These are phyloP conservation scores for Candida pseudofarinosa DNA, from an alignment of 805 yeast species.

Conservation along the genomic window DNA sequence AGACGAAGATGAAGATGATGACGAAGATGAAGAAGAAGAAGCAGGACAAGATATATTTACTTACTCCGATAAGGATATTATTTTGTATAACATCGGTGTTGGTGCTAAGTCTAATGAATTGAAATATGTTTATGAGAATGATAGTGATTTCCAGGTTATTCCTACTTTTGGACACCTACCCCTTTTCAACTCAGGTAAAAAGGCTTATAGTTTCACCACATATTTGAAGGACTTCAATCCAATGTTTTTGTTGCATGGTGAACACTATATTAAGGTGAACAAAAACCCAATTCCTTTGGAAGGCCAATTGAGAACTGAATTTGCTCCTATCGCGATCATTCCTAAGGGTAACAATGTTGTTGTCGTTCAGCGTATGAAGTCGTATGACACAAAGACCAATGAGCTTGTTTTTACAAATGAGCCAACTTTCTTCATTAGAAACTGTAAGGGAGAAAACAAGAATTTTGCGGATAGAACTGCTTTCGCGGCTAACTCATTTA, in stretches of 20 bases:
- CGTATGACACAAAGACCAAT: slow-evolving; percentile 65
- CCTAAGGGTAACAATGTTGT: slow-evolving; percentile 87
- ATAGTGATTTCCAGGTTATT: slow-evolving; percentile 72
- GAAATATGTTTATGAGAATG: slow-evolving; percentile 74
- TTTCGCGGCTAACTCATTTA: slow-evolving; percentile 62
- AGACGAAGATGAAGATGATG: slow-evolving; percentile 38
- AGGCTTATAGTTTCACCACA: slow-evolving; percentile 53
- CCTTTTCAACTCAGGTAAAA: slow-evolving; percentile 60
- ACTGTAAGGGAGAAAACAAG: slow-evolving; percentile 55
- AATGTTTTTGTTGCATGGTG: slow-evolving; percentile 88
- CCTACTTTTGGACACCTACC: slow-evolving; percentile 93
- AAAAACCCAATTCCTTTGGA: slow-evolving; percentile 76
- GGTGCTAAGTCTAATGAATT: slow-evolving; percentile 81
- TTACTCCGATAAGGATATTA: slow-evolving; percentile 66
- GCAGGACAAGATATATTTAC: slow-evolving; percentile 31
- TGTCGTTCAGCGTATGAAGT: slow-evolving; percentile 67
- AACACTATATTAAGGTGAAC: slow-evolving; percentile 77
- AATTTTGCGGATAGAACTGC: slow-evolving; percentile 44
- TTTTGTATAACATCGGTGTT: slow-evolving; percentile 82
- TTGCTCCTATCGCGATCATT: slow-evolving; percentile 65
- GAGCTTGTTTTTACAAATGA: slow-evolving; percentile 73
- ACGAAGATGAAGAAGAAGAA: slow-evolving; percentile 31
- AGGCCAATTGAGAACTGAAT: slow-evolving; percentile 58
- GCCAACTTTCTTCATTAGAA: slow-evolving; percentile 80
- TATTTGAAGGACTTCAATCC: slow-evolving; percentile 82